Conservation (phyloP, 805 yeast species). For the Zygoascus flipseniorum region DNA sequence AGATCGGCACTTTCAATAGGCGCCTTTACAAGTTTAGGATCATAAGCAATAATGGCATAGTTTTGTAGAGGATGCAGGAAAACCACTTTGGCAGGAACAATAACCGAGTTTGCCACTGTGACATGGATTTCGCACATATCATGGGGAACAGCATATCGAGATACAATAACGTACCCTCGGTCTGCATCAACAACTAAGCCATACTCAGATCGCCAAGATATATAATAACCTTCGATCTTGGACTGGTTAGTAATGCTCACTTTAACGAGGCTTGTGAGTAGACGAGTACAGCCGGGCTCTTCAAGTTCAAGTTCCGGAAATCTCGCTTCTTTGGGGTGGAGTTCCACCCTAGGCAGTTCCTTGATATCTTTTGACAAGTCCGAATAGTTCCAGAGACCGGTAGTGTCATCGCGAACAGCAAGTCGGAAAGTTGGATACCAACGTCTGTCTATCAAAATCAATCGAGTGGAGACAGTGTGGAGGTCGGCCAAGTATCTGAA, state of each 20-base stretch:
- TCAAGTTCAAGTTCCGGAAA: slow-evolving; percentile 31
- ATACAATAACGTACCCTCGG: slow-evolving; percentile 70
- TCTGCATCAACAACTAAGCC: slow-evolving; percentile 79
- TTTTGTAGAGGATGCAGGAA: slow-evolving; percentile 84
- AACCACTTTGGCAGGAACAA: slow-evolving; percentile 69
- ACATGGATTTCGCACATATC: slow-evolving; percentile 67
- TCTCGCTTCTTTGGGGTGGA: slow-evolving; percentile 50
- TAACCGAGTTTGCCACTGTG: slow-evolving; percentile 77
- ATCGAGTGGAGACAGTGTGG: slow-evolving; percentile 62
- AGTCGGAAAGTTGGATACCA: slow-evolving; percentile 68
- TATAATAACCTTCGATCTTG: slow-evolving; percentile 58
- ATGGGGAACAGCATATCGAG: slow-evolving; percentile 75
- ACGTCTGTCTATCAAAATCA: slow-evolving; percentile 71
- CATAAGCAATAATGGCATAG: slow-evolving; percentile 76
- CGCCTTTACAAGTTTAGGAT: slow-evolving; percentile 64
- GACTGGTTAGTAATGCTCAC: slow-evolving; percentile 59
- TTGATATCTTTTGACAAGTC: slow-evolving; percentile 34
- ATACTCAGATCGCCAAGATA: slow-evolving; percentile 41
- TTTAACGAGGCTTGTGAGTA: slow-evolving; percentile 63
- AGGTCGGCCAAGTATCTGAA: slow-evolving; percentile 68
- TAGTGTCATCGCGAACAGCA: slow-evolving; percentile 49
- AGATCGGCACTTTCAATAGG: slow-evolving; percentile 63
- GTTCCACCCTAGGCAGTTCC: slow-evolving; percentile 47
- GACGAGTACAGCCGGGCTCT: slow-evolving; percentile 40
- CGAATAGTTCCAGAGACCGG: slow-evolving; percentile 51